Percentiles rank a stretch among this genome's conserved stretches.
Evolutionary conservation across 2,329 filamentous ascomycete species (phyloP).

Genomic region (Trichoderma sp.): DNA sequence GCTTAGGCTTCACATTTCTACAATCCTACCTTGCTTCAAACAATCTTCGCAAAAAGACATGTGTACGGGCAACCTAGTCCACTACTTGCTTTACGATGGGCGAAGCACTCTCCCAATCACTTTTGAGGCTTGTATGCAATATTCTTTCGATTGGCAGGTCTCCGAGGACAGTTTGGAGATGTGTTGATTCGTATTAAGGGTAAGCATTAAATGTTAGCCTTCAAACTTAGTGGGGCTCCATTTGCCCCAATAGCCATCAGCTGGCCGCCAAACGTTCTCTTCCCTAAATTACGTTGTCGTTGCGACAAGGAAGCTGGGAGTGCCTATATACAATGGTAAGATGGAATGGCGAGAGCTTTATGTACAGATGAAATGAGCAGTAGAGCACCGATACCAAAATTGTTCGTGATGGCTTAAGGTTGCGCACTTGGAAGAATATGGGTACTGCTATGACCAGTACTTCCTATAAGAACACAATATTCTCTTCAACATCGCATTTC

Average conservation of each 20-base stretch:
- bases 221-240: not conserved
- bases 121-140: not conserved
- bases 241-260: not conserved
- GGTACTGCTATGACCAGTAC: too few relatives aligned
- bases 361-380: too few relatives aligned
- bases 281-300: too few relatives aligned
- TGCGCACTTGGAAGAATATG: too few relatives aligned
- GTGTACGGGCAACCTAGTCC: not conserved
- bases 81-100: not conserved
- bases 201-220: not conserved
- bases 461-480: too few relatives aligned
- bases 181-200: not conserved
- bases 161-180: not conserved
- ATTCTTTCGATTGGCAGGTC: not conserved
- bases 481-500: too few relatives aligned
- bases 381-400: too few relatives aligned
- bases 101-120: not conserved
- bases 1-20: not conserved
- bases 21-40: not conserved
- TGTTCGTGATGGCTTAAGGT: too few relatives aligned
- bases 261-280: too few relatives aligned
- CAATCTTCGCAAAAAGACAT: not conserved
- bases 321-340: too few relatives aligned
- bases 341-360: too few relatives aligned
- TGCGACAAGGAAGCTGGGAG: too few relatives aligned